Base-by-base conservation (phyloP, 306 rosid species). In the Mimosa pudica region DNA sequence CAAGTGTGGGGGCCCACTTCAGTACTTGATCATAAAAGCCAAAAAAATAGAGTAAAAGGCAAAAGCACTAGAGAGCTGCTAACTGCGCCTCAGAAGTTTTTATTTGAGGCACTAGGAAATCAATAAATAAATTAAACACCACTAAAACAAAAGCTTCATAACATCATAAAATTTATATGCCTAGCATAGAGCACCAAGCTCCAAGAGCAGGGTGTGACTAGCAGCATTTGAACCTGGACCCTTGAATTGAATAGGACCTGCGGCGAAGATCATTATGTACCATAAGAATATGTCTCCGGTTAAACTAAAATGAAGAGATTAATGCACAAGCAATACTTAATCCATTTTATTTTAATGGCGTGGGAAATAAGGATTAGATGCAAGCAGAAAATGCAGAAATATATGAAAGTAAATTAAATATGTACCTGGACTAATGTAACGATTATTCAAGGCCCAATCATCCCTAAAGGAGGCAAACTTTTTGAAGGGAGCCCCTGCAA, bases 401-500 rank as follows among this genome's bases (percentile, higher is more conserved):
- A 77, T 24, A 38, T 45, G n/a, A 46, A 55, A 71, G 45, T 70
- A 11, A 52, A 60, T 46, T 35, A 62, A 74, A 61, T 6, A 71
- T 84, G 44, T 69, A 96, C 99, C 99, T 73, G 99, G 99, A 77
- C 98, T 96, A 81, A 87, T 73, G 83, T 96, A 96, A 75, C 97
- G 82, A 83, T 96, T 96, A 83, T 90, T 91, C 77, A 89, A 54
- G 57, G 99, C 97, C 99, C 99, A 96, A 65, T 91, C 94, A 13
- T 93, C 89, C 36, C 99, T 79, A 80, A 85, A 36, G 73, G 96
- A 93, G 62, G 96, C 98, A 81, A 91, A 96, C 84, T 89, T 96
- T 90, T 88, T 91, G 90, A 96, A 96, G 64, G 99, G 99, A 18
- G 97, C 96, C 73, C 96, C 99, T 96, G 94, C 92, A 70, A 85